phyloP scores from a whole-genome alignment of 306 rosid genomes.

The Cucumis melo region DNA sequence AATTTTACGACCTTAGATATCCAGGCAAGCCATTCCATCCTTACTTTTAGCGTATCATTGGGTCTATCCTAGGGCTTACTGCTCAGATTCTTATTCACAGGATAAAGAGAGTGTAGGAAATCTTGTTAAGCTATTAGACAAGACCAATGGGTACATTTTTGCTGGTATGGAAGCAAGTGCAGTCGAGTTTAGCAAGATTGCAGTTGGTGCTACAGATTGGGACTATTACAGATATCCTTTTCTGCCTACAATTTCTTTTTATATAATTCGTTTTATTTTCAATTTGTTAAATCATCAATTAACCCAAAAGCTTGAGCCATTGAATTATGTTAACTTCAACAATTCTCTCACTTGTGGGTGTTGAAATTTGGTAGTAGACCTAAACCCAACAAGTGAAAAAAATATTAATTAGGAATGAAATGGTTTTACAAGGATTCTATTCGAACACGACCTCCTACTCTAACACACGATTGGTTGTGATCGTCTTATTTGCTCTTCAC shows the following conservation, averaged over 20 bases:
- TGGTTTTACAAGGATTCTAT: too few relatives aligned
- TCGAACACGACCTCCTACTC: too few relatives aligned
- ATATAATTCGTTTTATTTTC: background rate
- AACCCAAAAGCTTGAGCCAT: too few relatives aligned
- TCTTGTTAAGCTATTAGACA: conserved; percentile 32
- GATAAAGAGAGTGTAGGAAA: conserved; percentile 93
- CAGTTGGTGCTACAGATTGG: conserved; percentile 74
- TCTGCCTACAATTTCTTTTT: background rate
- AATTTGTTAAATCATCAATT: background rate
- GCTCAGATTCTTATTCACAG: conserved; percentile 30
- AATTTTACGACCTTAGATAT: conserved; percentile 83
- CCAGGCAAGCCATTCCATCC: conserved; percentile 37
- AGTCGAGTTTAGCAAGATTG: conserved; percentile 90
- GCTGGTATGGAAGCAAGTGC: conserved; percentile 77
- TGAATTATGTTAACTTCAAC: too few relatives aligned
- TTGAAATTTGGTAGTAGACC: too few relatives aligned
- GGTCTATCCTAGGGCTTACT: background rate
- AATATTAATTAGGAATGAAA: too few relatives aligned
- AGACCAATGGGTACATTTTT: conserved; percentile 29
- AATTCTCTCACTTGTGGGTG: too few relatives aligned
- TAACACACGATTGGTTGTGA: background rate
- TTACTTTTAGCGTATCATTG: background rate
- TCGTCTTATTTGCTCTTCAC: background rate
- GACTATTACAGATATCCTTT: conserved; percentile 96
- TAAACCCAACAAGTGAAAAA: too few relatives aligned